These are phyloP conservation scores for Lagerstroemia speciosa DNA, from an alignment of 345 rosid species.

Conservation along the genomic window DNA sequence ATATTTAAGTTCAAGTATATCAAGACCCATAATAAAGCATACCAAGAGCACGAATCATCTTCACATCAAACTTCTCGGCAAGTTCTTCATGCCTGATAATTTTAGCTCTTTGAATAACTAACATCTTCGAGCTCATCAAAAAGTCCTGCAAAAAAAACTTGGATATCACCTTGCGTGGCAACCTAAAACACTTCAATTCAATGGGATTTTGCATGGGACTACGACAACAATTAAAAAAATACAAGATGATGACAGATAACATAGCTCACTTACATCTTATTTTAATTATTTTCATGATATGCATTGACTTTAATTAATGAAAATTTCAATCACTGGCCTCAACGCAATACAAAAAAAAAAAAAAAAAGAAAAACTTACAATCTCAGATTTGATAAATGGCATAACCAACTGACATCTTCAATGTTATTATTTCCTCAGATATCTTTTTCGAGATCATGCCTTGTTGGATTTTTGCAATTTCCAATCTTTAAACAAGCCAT, in stretches of 20 bases:
- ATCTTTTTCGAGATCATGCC: constrained; percentile 22
- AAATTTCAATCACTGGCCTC: no score
- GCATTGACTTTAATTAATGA: neutral
- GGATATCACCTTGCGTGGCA: neutral
- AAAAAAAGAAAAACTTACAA: constrained; percentile 52
- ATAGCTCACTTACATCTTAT: no score
- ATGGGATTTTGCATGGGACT: neutral
- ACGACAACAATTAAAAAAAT: neutral
- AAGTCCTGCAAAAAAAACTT: constrained; percentile 40
- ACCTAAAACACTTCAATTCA: neutral
- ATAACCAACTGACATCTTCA: constrained; percentile 58
- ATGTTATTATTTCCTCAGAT: constrained; percentile 27
- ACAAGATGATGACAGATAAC: no score
- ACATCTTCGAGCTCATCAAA: constrained; percentile 50
- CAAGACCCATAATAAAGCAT: constrained; percentile 5
- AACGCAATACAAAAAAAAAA: neutral
- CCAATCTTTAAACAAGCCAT: neutral
- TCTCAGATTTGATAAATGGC: constrained; percentile 56
- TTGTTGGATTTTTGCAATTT: neutral
- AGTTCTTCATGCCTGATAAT: constrained; percentile 40
- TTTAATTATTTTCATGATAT: neutral
- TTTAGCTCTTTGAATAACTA: constrained; percentile 46
- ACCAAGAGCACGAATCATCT: constrained; percentile 65
- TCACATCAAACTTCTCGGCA: constrained; percentile 50
- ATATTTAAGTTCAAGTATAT: neutral